These are phyloP conservation scores for Syncephalastrum monosporum DNA, from an alignment of 371 early-diverging fungal species.

Conservation along the genomic window DNA sequence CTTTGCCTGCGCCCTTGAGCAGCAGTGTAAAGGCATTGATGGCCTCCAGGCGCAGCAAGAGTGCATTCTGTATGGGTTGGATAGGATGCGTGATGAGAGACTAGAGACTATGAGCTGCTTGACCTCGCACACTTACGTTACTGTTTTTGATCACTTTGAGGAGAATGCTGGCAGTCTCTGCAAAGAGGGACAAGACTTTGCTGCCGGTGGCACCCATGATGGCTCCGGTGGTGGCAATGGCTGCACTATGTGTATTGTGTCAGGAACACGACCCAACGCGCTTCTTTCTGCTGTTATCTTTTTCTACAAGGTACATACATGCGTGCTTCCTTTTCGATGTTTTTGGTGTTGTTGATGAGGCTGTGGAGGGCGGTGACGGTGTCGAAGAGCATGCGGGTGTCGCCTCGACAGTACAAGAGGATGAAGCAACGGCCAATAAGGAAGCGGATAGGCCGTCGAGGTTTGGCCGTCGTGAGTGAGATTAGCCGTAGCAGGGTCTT, in stretches of 20 bases:
- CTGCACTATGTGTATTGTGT: constrained; percentile 56
- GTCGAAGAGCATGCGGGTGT: constrained; percentile 74
- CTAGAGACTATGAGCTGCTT: too few species aligned
- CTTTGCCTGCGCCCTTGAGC: constrained; percentile 80
- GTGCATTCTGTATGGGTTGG: constrained; percentile 37
- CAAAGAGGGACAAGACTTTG: constrained; percentile 73
- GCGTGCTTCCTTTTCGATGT: constrained; percentile 62
- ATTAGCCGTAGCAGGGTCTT: constrained; percentile 66
- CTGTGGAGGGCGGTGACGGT: constrained; percentile 72
- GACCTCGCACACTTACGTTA: constrained; percentile 50
- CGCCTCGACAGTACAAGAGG: constrained; percentile 70
- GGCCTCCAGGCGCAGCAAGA: constrained; percentile 71
- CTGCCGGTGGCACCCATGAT: constrained; percentile 67
- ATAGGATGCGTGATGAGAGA: too few species aligned
- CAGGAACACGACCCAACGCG: not conserved
- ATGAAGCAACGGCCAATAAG: constrained; percentile 77
- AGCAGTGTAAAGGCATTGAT: constrained; percentile 65
- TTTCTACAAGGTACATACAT: constrained; percentile 30
- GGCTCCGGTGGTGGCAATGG: constrained; percentile 73
- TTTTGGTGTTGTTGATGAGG: constrained; percentile 63
- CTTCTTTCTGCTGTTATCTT: too few species aligned
- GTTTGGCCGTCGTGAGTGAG: constrained; percentile 65
- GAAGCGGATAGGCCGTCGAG: constrained; percentile 75
- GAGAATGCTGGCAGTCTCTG: constrained; percentile 70
- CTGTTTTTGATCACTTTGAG: constrained; percentile 65